Evolutionary conservation across 345 rosid genomes (phyloP), one percentile per base, ranked within the genome.

Genomic region (Jatropha curcas): DNA sequence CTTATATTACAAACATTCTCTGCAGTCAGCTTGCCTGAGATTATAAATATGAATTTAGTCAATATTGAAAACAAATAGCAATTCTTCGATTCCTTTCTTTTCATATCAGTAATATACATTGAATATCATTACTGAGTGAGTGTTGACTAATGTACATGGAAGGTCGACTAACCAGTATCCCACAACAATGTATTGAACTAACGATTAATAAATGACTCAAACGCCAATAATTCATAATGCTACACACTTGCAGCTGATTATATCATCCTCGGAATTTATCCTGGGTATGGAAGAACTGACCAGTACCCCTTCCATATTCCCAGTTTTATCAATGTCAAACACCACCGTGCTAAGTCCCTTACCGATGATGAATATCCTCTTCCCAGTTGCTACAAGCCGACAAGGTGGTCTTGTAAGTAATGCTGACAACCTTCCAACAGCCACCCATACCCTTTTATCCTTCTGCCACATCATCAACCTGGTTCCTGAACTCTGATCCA

Each of bases 401-500:
- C 93, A 89, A 7, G 92, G 92, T 51, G 92, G 96, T 77, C 84
- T 85, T 71, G 89, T 85, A 48, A 82, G 83, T 19, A 87, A 77
- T 7, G 80, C 70, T 28, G 94, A 86, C 69, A 92, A 72, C 89
- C 90, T 89, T 75, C 88, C 89, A 24, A 93, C 78, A 27, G 84
- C 81, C 65, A 84, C 71, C 98, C 96, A 93, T 60, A 77, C 87
- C 52, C 88, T 82, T 28, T 62, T 74, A 31, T 86, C 82, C 79
- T 86, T 87, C 73, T 46, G 72, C 96, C 96, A 93, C 86, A 77
- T 85, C 80, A 86, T 85, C 73, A 93, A 74, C 85, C 80, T 87
- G 6, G 90, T 84, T 67, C 98, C 98, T 24, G 82, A 87, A 79
- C 88, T 87, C 75, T 86, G 87, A 80, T 90, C 94, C 81, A 93